Base-by-base conservation (phyloP, 176 grass and related monocot genomes). In the Urochloa ruziziensis region DNA sequence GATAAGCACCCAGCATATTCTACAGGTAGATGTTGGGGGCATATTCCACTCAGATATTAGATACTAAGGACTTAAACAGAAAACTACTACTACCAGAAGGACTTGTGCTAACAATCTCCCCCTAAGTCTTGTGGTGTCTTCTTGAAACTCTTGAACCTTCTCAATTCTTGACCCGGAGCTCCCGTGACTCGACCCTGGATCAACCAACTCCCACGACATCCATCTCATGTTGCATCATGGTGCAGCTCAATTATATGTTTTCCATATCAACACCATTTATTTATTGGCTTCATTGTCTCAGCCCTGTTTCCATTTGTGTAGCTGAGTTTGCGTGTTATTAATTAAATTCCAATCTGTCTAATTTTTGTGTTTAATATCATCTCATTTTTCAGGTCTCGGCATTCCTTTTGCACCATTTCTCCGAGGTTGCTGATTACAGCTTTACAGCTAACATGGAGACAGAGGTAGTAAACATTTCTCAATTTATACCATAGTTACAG, bases 401-500 rank as follows among this genome's bases (percentile, higher is more conserved):
- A 80, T 98, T 95, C 95, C 82, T 98, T 92, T 81, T 77, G 36
- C 87, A 93, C 70, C 89, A 94, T 90, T 98, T 98, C 80, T 90
- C 87, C 23, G 96, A 98, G 80, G 87, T 98, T 82, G 83, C 89
- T 27, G 87, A 98, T 90, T 90, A 86, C 70, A 90, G 91, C 68
- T 98, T 98, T 85, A 98, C 93, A 67, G 96, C 96, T 85, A 86
- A 89, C 88, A 90, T 98, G 96, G 96, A 98, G 83, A 95, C 86
- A 74, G 91, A 98, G 96, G 96, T 98, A 89, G 35, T 67, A 64
- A 71, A 82, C 35, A 84, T 34, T 81, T 85, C 81, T 71, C 24
- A 80, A 12, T 48, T 67, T 56, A 46, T 76, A 44, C 52, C 24
- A 19, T 25, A 7, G 40, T 43, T 80, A 35, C 34, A 44, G 51